These are phyloP conservation scores for Jimgerdemannia flammicorona DNA, from an alignment of 192 early-diverging fungal genomes.

Conservation along the genomic window DNA sequence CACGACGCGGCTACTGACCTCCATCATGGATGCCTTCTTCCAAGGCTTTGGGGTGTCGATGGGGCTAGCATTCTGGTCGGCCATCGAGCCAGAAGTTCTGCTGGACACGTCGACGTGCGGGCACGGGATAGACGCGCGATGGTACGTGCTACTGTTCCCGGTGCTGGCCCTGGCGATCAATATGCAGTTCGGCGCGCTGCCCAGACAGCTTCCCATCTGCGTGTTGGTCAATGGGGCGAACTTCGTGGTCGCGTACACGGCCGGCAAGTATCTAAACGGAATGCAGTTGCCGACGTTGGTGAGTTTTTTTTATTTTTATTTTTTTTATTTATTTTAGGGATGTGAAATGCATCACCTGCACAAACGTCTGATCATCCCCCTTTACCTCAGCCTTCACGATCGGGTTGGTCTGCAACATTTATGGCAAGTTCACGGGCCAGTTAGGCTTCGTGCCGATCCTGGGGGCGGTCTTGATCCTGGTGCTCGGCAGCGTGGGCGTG, in stretches of 20 bases:
- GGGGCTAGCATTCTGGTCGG: conserved; percentile 26
- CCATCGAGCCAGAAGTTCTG: conserved; percentile 8
- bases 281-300: conserved; percentile 15
- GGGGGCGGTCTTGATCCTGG: conserved; percentile 36
- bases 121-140: conserved; percentile 26
- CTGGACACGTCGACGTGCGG: conserved; percentile 24
- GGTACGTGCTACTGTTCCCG: conserved; percentile 35
- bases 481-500: conserved; percentile 36
- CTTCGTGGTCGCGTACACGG: conserved; percentile 27
- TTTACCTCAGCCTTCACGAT: conserved; percentile 26
- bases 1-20: conserved; percentile 33
- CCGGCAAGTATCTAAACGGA: conserved; percentile 21
- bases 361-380: background rate
- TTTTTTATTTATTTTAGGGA: background rate
- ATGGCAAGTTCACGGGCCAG: conserved; percentile 27
- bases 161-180: conserved; percentile 31
- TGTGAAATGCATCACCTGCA: background rate
- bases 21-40: conserved; percentile 40
- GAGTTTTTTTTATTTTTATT: background rate
- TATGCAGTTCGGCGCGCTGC: conserved; percentile 35
- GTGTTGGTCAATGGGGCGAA: conserved; percentile 29
- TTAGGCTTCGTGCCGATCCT: conserved; percentile 37
- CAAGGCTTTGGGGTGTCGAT: conserved; percentile 32
- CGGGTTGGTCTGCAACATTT: conserved; percentile 32
- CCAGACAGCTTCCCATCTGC: conserved; percentile 31